Percentiles rank a stretch among this genome's conserved stretches.
Conservation (phyloP, 768 basidiomycete species). For the Auricularia sp. region DNA sequence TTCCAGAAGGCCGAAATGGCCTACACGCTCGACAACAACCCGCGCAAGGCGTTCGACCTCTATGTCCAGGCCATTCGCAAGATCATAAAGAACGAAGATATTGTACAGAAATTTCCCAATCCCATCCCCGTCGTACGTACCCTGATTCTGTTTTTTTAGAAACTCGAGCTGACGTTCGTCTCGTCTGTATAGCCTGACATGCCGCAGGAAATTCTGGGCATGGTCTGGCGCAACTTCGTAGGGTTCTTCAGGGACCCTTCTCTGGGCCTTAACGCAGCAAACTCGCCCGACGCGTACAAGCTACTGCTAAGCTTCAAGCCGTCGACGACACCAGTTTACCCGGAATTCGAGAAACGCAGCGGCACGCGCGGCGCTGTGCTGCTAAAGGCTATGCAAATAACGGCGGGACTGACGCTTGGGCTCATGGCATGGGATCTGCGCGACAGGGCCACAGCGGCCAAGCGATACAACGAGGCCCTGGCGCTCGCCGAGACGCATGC, state of each 20-base stretch:
- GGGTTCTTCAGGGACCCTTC: neutral
- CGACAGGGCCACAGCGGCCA: neutral
- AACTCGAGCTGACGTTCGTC: neutral
- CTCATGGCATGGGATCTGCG: neutral
- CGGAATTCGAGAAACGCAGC: neutral
- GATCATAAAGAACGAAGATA: neutral
- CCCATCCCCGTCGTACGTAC: too few relatives aligned
- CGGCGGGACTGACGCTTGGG: neutral
- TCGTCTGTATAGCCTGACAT: neutral
- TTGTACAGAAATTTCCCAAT: neutral
- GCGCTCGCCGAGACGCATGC: neutral
- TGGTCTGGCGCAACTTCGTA: neutral
- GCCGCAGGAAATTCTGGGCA: neutral
- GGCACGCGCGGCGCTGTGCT: neutral
- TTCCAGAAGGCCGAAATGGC: neutral
- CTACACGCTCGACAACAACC: neutral
- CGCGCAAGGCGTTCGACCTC: neutral
- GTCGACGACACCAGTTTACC: neutral
- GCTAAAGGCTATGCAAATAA: neutral
- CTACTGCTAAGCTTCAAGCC: neutral
- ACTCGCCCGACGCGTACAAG: neutral
- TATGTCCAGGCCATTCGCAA: neutral
- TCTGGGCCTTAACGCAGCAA: neutral
- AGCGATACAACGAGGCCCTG: neutral
- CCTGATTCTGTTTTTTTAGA: too few relatives aligned